A percentile compares a stretch with the other conserved stretches of the same genome.
Conservation (phyloP, 371 early-diverging fungal genomes). For the Saksenaea vasiformis region DNA sequence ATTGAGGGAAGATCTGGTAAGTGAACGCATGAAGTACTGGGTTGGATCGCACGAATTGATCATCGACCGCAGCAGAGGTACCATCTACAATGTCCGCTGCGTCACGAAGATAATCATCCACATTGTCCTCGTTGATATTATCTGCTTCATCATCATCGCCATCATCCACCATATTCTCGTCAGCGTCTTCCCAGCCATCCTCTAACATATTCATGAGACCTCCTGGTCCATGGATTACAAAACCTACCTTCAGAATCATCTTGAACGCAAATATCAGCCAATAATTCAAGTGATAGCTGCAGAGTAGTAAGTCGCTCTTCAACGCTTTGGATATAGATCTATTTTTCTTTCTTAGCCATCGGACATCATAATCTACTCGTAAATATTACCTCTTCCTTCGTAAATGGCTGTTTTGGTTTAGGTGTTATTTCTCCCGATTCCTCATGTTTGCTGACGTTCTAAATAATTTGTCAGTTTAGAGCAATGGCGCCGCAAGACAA, state of each 20-base stretch:
- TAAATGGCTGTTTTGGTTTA: conserved; percentile 50
- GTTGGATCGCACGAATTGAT: conserved; percentile 28
- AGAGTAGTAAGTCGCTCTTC: conserved; percentile 64
- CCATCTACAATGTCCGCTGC: conserved; percentile 20
- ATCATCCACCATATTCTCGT: conserved; percentile 50
- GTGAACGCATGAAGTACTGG: conserved; percentile 53
- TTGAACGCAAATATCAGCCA: conserved; percentile 79
- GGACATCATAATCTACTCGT: not conserved
- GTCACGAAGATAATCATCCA: conserved; percentile 46
- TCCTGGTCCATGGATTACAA: not conserved
- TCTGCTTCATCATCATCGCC: conserved; percentile 51
- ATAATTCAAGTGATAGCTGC: conserved; percentile 77
- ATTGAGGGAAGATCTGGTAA: conserved; percentile 48
- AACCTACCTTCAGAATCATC: conserved; percentile 49
- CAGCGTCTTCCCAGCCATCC: conserved; percentile 61
- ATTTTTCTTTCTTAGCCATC: not conserved
- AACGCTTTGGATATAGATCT: conserved; percentile 43
- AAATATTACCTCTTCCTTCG: conserved; percentile 44
- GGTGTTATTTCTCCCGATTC: conserved; percentile 44
- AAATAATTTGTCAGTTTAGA: not conserved
- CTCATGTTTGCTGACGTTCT: conserved; percentile 42
- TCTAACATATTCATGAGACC: conserved; percentile 16
- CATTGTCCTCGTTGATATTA: conserved; percentile 47
- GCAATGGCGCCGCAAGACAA: not conserved
- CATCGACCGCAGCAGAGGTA: conserved; percentile 25